Evolutionary conservation across 495 filamentous ascomycete genomes (phyloP).

Genomic region (Tuber microsphaerosporum): DNA sequence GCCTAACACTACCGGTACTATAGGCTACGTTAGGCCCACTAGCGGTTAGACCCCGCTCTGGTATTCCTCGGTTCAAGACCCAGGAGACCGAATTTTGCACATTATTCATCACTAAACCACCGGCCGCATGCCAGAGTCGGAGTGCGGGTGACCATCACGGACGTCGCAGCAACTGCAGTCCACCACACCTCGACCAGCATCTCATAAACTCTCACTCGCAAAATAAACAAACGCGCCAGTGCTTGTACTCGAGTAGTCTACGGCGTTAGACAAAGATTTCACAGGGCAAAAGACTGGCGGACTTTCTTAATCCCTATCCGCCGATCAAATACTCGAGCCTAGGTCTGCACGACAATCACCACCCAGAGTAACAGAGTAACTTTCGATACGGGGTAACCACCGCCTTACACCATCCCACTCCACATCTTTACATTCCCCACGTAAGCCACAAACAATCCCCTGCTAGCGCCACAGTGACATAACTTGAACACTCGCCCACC

Average conservation of each 20-base stretch:
- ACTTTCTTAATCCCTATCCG: background rate
- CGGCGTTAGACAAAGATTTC: background rate
- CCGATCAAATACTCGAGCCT: constrained; percentile 1
- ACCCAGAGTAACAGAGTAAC: background rate
- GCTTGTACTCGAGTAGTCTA: too few relatives aligned
- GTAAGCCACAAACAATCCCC: background rate
- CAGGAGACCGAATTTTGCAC: background rate
- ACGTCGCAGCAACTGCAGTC: background rate
- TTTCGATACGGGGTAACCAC: background rate
- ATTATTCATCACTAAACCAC: background rate
- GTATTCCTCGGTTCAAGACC: background rate
- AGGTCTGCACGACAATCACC: background rate
- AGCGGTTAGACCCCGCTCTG: background rate
- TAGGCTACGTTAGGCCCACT: too few relatives aligned
- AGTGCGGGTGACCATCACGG: background rate
- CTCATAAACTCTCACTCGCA: background rate
- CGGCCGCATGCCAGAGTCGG: background rate
- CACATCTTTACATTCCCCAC: background rate
- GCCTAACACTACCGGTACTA: too few relatives aligned
- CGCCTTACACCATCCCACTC: background rate
- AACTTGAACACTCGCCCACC: background rate
- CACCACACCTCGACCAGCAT: background rate
- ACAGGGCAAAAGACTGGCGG: background rate
- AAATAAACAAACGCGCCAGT: background rate
- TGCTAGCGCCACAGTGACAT: background rate